Base-by-base conservation (phyloP, 1,284 basidiomycete genomes). In the Marasmius sp. region DNA sequence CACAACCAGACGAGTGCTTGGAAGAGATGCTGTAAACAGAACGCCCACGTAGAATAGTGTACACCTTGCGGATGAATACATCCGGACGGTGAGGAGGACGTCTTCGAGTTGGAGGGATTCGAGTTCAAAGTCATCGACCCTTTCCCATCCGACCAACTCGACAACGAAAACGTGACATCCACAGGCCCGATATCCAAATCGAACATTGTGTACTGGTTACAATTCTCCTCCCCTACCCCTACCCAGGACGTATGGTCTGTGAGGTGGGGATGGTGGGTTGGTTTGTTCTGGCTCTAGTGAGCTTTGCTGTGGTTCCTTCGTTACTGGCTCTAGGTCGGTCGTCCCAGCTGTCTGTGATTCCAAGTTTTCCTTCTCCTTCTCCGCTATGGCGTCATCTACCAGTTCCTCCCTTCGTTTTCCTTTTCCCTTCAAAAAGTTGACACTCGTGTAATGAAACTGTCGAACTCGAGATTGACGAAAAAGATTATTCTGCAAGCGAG, bases 61-160 rank as follows among this genome's bases (percentile, higher is more conserved):
- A 93, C 33, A 93, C 87, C 78, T 93, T 93, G 72, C 91, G 83
- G 59, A 93, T 78, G 72, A 93, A 93, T 6, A 88, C 90, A 65
- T 82, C n/a, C n/a, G n/a, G n/a, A n/a, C 89, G 1, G 97, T 99
- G 45, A 98, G 83, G 9, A 99, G 84, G 20, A 98, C n/a, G n/a
- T n/a, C n/a, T n/a, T n/a, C n/a, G n/a, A n/a, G n/a, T n/a, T n/a
- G n/a, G n/a, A n/a, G n/a, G n/a, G n/a, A n/a, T n/a, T n/a, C n/a
- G n/a, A n/a, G n/a, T n/a, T n/a, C n/a, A n/a, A n/a, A n/a, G n/a
- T n/a, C n/a, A 99, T 81, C 4, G 99, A 76, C 0, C 97, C 97
- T 72, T 96, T 98, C 1, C 97, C 97, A 72, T 98, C 95, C 56
- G 98, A 80, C 97, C 97, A 99, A 56, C 92, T 82, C 74, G 88